Evolutionary conservation across 257 asterid species (phyloP), one percentile per base, ranked within the genome.

Genomic region (Solanum clarkiae): DNA sequence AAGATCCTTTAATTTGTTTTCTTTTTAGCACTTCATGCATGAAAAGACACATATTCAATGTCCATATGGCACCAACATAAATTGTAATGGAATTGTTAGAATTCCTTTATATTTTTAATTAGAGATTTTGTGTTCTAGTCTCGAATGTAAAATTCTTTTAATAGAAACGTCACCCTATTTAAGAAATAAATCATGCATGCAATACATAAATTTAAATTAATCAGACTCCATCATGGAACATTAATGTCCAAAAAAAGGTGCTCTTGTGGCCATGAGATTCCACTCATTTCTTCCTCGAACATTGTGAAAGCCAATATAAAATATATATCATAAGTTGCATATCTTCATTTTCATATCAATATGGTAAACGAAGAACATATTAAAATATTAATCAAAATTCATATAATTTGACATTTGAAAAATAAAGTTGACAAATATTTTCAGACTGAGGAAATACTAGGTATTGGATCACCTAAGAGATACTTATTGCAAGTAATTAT

Each of bases 221-320:
- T 62, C 36, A 11, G 11, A 62, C 40, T 62, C 17, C 16, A 24
- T 36, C 42, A 36, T 36, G 42, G 1, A 36, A 36, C 6, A 36
- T 36, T 4, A 36, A 36, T 1, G 42, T 5, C 42, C 42, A 4
- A 51, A 51, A 51, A 11, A 51, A 11, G 24, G 24, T 62, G 70
- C 1, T 16, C 49, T 55, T 40, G 65, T 85, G 89, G 85, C 71
- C 84, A 83, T 82, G 79, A 90, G 94, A 91, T 86, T 82, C 72
- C 80, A 81, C 75, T 4, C 14, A 60, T 55, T 79, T 20, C 14
- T 56, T 70, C 85, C 80, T 87, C 62, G 68, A 86, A 56, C 80
- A 80, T 7, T 14, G 44, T 18, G 20, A 24, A 12, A 36, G 42
- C 6, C 42, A 5, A 36, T 36, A 36, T 12, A 62, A 62, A 22